Conservation (phyloP, 768 basidiomycete genomes). For the Collybia sp. region DNA sequence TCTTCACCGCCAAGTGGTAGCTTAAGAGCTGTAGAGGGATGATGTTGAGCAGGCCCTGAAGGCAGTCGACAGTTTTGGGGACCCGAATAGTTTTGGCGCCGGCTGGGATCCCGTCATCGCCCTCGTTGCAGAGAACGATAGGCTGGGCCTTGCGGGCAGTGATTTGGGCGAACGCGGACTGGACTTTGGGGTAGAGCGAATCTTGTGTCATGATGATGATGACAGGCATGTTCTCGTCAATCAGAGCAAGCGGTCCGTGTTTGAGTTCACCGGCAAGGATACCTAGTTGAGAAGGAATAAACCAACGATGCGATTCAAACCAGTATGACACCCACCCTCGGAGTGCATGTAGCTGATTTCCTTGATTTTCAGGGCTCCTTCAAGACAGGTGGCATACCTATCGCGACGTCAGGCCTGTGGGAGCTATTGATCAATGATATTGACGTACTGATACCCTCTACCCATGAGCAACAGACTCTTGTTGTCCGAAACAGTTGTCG, state of each 20-base stretch:
- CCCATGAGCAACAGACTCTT: slow-evolving; percentile 95
- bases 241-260: slow-evolving; percentile 95
- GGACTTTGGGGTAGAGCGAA: slow-evolving; percentile 97
- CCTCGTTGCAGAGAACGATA: slow-evolving; percentile 94
- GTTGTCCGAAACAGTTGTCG: slow-evolving; percentile 73
- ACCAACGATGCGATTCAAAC: background rate
- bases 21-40: slow-evolving; percentile 93
- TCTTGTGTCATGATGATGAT: slow-evolving; percentile 99
- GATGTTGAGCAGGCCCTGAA: slow-evolving; percentile 96
- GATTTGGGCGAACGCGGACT: slow-evolving; percentile 94
- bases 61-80: slow-evolving; percentile 88
- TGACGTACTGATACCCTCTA: slow-evolving; percentile 88
- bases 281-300: slow-evolving; percentile 34
- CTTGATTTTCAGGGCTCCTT: slow-evolving; percentile 99
- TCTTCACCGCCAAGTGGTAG: slow-evolving; percentile 93
- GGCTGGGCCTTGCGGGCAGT: slow-evolving; percentile 95
- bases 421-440: background rate
- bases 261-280: slow-evolving; percentile 98
- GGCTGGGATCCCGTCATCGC: slow-evolving; percentile 72
- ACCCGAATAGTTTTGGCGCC: slow-evolving; percentile 88
- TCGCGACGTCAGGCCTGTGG: slow-evolving; percentile 3
- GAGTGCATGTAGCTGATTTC: slow-evolving; percentile 95
- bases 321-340: slow-evolving; percentile 42
- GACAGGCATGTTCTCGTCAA: slow-evolving; percentile 98
- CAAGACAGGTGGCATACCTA: slow-evolving; percentile 92